Conservation (phyloP, 2,329 filamentous ascomycete genomes). For the Geosmithia flava region DNA sequence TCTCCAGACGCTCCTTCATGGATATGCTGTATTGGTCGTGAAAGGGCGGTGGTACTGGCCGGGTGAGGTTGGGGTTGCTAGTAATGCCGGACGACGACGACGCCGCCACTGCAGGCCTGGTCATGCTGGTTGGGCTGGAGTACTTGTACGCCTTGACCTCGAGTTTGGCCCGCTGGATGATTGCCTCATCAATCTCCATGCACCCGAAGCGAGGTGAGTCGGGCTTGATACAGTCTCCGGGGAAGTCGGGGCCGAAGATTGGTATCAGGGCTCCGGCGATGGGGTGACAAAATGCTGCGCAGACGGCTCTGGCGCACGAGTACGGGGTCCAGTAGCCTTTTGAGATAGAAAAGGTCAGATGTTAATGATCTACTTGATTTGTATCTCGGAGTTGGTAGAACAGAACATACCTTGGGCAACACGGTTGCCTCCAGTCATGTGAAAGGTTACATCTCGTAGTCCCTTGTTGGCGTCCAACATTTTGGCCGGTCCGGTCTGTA, state of each 20-base stretch:
- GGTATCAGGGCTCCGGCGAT: constrained; percentile 82
- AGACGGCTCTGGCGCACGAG: constrained; percentile 72
- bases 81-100: neutral
- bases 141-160: constrained; percentile 2
- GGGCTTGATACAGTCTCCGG: constrained; percentile 54
- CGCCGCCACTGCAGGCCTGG: neutral
- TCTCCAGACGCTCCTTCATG: neutral
- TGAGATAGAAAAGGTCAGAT: neutral
- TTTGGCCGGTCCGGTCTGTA: constrained; percentile 5
- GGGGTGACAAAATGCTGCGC: constrained; percentile 75
- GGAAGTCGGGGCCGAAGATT: constrained; percentile 77
- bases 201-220: constrained; percentile 50
- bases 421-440: constrained; percentile 6
- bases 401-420: constrained; percentile 4
- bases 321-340: constrained; percentile 96
- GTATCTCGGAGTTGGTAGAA: no score
- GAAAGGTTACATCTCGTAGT: constrained; percentile 3
- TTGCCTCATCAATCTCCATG: constrained; percentile 50
- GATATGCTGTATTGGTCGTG: neutral
- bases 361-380: no score
- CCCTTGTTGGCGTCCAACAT: constrained; percentile 5
- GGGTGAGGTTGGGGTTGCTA: neutral
- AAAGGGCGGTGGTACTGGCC: neutral
- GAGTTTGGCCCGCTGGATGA: constrained; percentile 38
- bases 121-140: neutral